These are phyloP conservation scores for Venturia effusa DNA, from an alignment of 2,329 filamentous ascomycete genomes.

Conservation along the genomic window DNA sequence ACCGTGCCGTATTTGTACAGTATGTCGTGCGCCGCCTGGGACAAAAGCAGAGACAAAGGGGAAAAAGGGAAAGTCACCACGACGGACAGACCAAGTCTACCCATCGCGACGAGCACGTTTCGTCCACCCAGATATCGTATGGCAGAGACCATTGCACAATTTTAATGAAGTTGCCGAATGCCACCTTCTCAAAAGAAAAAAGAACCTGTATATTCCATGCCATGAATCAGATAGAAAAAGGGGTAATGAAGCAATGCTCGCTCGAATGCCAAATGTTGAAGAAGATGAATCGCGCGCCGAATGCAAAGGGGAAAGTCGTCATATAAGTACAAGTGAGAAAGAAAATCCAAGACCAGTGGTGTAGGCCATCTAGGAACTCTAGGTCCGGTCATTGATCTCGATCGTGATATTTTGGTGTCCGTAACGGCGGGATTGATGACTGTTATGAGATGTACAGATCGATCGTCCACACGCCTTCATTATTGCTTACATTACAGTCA, in stretches of 20 bases:
- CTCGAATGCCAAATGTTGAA: slow-evolving; percentile 4
- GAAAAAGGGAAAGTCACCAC: not conserved
- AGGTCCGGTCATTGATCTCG: not conserved
- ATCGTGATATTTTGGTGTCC: slow-evolving; percentile 2
- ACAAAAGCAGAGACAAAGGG: not conserved
- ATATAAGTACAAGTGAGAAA: slow-evolving; percentile 9
- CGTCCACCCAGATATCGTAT: not conserved
- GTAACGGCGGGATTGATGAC: not conserved
- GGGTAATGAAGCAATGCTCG: slow-evolving; percentile 5
- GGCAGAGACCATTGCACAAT: not conserved
- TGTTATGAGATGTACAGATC: not conserved
- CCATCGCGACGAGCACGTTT: not conserved
- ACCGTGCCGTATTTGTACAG: not conserved
- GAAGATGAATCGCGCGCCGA: not conserved
- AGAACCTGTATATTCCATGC: not conserved
- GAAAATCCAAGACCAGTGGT: not conserved
- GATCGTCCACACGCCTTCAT: not conserved
- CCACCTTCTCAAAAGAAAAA: not conserved
- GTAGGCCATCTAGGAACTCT: not conserved
- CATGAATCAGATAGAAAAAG: not conserved
- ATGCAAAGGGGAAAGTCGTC: not conserved
- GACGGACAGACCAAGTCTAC: slow-evolving; percentile 1
- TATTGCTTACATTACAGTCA: slow-evolving; percentile 17
- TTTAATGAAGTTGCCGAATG: not conserved
- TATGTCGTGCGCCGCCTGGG: not conserved